Evolutionary conservation across 2,329 filamentous ascomycete species (phyloP).

Genomic region (Cytospora piceae): DNA sequence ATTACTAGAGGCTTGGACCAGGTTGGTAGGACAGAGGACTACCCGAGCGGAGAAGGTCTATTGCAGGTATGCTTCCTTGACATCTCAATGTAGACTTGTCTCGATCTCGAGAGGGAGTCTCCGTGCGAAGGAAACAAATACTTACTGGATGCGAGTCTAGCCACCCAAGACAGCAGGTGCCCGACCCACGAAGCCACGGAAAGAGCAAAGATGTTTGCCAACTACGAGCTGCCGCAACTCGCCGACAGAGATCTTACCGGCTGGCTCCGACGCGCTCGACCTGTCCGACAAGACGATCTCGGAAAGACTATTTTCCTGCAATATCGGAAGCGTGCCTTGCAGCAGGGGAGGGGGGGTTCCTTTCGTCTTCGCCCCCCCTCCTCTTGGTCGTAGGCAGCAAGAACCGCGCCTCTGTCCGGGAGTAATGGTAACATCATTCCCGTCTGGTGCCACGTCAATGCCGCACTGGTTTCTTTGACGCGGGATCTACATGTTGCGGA

Average conservation of each 20-base stretch:
- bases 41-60: not conserved
- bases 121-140: not conserved
- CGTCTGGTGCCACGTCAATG: not conserved
- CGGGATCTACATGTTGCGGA: not conserved
- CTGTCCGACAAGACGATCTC: not conserved
- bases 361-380: not conserved
- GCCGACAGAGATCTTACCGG: not conserved
- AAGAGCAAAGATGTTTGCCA: not conserved
- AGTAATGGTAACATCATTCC: not conserved
- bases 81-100: not conserved
- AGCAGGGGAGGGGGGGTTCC: not conserved
- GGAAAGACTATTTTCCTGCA: not conserved
- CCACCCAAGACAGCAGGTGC: not conserved
- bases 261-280: not conserved
- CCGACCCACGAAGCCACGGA: not conserved
- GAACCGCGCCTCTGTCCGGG: not conserved
- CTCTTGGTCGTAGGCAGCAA: not conserved
- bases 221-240: not conserved
- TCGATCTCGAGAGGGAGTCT: not conserved
- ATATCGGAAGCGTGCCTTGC: not conserved
- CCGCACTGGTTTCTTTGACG: not conserved
- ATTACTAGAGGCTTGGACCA: not conserved
- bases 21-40: not conserved
- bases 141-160: not conserved
- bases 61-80: not conserved